A percentile compares a stretch with the other conserved stretches of the same genome.
Conservation (phyloP, 1,139 yeast genomes). For the Saccharomycopsis hybrid region DNA sequence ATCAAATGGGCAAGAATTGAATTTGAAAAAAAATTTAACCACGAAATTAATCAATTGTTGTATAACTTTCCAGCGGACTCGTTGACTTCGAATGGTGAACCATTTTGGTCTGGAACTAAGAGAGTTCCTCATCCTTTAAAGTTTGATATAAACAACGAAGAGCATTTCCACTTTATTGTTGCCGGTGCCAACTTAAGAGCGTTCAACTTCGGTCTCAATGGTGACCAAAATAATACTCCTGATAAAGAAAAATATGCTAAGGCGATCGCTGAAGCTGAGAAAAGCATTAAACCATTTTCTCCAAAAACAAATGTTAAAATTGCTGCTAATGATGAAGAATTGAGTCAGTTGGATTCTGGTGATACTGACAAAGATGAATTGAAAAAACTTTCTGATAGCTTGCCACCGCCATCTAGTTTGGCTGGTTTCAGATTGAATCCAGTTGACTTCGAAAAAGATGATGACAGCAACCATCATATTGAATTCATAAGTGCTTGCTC, state of each 20-base stretch:
- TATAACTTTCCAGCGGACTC: slow-evolving; percentile 95
- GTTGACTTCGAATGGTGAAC: slow-evolving; percentile 80
- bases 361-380: slow-evolving; percentile 50
- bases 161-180: slow-evolving; percentile 76
- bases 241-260: slow-evolving; percentile 37
- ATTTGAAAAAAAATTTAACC: slow-evolving; percentile 76
- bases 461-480: slow-evolving; percentile 92
- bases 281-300: slow-evolving; percentile 50
- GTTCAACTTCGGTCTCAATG: slow-evolving; percentile 72
- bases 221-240: slow-evolving; percentile 40
- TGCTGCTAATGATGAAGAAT: slow-evolving; percentile 84
- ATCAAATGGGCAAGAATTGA: slow-evolving; percentile 90
- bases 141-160: slow-evolving; percentile 68
- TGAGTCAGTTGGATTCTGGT: slow-evolving; percentile 62
- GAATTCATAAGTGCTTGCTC: slow-evolving; percentile 97
- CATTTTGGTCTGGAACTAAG: slow-evolving; percentile 98
- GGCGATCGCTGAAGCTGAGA: slow-evolving; percentile 44
- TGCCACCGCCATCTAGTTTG: slow-evolving; percentile 84
- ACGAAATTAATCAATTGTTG: slow-evolving; percentile 83
- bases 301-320: slow-evolving; percentile 76
- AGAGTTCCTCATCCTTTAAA: slow-evolving; percentile 84
- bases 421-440: slow-evolving; percentile 84
- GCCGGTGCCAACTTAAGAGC: slow-evolving; percentile 94
- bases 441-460: slow-evolving; percentile 95
- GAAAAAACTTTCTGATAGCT: slow-evolving; percentile 57